These are phyloP conservation scores for Rhizopus microsporus DNA, from an alignment of 371 early-diverging fungal species.

Conservation along the genomic window DNA sequence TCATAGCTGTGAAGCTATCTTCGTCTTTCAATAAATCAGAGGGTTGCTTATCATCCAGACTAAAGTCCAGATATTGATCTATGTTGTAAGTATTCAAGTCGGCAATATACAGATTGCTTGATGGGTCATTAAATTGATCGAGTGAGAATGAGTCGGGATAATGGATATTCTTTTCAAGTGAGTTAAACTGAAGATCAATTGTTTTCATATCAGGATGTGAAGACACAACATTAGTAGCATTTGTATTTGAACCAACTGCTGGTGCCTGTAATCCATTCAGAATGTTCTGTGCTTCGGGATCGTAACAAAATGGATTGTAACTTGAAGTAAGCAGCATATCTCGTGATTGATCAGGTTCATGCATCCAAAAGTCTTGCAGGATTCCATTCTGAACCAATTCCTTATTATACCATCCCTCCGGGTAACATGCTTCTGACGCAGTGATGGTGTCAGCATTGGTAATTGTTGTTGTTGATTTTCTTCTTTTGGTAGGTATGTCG, in stretches of 20 bases:
- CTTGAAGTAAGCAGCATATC: slow-evolving; percentile 15
- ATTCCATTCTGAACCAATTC: background rate
- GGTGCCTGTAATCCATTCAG: slow-evolving; percentile 18
- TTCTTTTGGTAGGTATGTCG: slow-evolving; percentile 22
- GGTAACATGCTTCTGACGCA: slow-evolving; percentile 6
- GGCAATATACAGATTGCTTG: slow-evolving; percentile 10
- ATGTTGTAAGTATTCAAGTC: slow-evolving; percentile 14
- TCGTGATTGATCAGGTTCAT: slow-evolving; percentile 11
- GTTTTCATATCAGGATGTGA: slow-evolving; percentile 25
- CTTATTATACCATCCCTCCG: background rate
- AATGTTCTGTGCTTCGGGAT: slow-evolving; percentile 20
- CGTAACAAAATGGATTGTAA: slow-evolving; percentile 9
- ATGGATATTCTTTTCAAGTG: slow-evolving; percentile 20
- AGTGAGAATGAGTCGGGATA: slow-evolving; percentile 3
- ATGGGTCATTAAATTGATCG: slow-evolving; percentile 18
- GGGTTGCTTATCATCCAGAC: slow-evolving; percentile 7
- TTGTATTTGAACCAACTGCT: too few relatives aligned
- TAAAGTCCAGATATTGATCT: slow-evolving; percentile 21
- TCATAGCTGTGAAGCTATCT: slow-evolving; percentile 6
- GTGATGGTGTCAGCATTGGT: slow-evolving; percentile 13
- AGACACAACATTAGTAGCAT: slow-evolving; percentile 1
- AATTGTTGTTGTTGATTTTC: slow-evolving; percentile 24
- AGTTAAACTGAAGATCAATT: slow-evolving; percentile 14
- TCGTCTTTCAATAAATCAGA: slow-evolving; percentile 13
- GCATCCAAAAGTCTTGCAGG: slow-evolving; percentile 19